Percentiles rank a stretch among this genome's conserved stretches.
Evolutionary conservation across 2,329 filamentous ascomycete genomes (phyloP).

Genomic region (Leptographium lundbergii): DNA sequence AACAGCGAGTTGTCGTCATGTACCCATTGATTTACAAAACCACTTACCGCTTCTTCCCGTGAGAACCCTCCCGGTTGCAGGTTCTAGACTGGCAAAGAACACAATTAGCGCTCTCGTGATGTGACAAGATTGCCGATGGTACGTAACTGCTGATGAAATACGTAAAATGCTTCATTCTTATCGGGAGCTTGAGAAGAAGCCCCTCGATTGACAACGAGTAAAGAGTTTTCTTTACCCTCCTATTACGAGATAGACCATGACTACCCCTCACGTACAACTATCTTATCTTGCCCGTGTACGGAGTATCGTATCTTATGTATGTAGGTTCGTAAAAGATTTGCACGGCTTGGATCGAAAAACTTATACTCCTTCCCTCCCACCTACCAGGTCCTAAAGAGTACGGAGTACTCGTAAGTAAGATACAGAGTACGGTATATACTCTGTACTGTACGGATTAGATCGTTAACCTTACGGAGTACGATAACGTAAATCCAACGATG

Average conservation of each 20-base stretch:
- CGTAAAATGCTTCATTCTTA: constrained; percentile 4
- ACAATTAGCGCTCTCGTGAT: neutral
- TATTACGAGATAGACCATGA: constrained; percentile 8
- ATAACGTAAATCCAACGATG: too few species aligned
- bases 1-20: neutral
- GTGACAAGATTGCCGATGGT: neutral
- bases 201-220: constrained; percentile 8
- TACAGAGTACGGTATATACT: too few species aligned
- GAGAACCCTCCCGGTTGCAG: neutral
- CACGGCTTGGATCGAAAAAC: too few species aligned
- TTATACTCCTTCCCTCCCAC: too few species aligned
- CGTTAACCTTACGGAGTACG: too few species aligned
- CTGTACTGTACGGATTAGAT: too few species aligned
- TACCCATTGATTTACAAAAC: neutral
- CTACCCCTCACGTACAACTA: neutral
- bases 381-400: too few species aligned
- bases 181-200: neutral
- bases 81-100: neutral
- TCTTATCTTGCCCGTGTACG: neutral
- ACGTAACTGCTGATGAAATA: constrained; percentile 2
- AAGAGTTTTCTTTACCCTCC: constrained; percentile 19
- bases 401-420: too few species aligned
- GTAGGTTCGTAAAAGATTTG: too few species aligned
- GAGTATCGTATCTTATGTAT: too few species aligned
- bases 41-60: neutral